These are phyloP conservation scores for Aspergillus tubingensis DNA, from an alignment of 2,329 filamentous ascomycete species.

Conservation along the genomic window DNA sequence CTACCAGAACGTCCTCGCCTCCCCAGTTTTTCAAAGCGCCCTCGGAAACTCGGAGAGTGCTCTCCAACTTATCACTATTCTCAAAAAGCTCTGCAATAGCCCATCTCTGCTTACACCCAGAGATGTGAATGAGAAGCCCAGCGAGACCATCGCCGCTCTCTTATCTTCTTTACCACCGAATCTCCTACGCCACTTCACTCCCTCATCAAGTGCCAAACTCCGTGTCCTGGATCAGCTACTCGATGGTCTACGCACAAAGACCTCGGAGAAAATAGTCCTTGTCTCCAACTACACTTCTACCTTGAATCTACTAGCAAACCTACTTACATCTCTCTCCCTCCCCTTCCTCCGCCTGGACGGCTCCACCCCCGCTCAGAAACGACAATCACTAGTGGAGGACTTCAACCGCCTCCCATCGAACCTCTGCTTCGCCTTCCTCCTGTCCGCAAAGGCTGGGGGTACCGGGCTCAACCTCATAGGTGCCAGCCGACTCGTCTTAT, in stretches of 20 bases:
- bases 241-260: slow-evolving; percentile 60
- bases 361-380: slow-evolving; percentile 63
- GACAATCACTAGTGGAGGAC: slow-evolving; percentile 67
- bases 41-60: slow-evolving; percentile 64
- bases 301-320: slow-evolving; percentile 64
- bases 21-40: slow-evolving; percentile 63
- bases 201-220: slow-evolving; percentile 65
- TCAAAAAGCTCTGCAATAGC: slow-evolving; percentile 75
- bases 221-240: slow-evolving; percentile 67
- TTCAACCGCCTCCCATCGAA: slow-evolving; percentile 64
- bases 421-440: slow-evolving; percentile 67
- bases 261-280: slow-evolving; percentile 70
- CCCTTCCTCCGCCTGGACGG: slow-evolving; percentile 70
- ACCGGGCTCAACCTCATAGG: slow-evolving; percentile 71
- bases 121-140: slow-evolving; percentile 49
- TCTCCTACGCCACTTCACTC: slow-evolving; percentile 55
- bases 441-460: slow-evolving; percentile 72
- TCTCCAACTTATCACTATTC: slow-evolving; percentile 68
- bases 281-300: slow-evolving; percentile 78
- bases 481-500: slow-evolving; percentile 68
- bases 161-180: slow-evolving; percentile 58
- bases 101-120: slow-evolving; percentile 62
- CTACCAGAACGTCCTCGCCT: slow-evolving; percentile 65
- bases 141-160: slow-evolving; percentile 50
- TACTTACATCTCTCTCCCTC: slow-evolving; percentile 62